Evolutionary conservation across 1,284 basidiomycete genomes (phyloP), one percentile per base, ranked within the genome.

Genomic region (Mycosarcoma maydis): DNA sequence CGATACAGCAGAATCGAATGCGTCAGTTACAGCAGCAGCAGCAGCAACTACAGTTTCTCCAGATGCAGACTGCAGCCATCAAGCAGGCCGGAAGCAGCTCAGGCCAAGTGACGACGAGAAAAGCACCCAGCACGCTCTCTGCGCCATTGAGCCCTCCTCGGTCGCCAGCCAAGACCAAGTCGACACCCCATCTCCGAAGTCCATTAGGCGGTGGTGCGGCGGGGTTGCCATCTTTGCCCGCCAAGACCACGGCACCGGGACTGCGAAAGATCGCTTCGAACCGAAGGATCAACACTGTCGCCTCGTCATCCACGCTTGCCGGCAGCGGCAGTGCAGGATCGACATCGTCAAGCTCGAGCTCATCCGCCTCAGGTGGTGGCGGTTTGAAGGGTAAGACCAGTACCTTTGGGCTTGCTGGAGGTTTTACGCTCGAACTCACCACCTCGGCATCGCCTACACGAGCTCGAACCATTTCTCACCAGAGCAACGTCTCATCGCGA

Each of bases 231-330:
- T 48, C 64, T 16, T 68, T 50, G 30, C 59, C 57, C 0, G 17
- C 11, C 5, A 71, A 52, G 23, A 45, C 47, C 13, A 36, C 32
- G 22, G 53, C 50, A 10, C 66, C 51, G 8, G 38, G 60, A n/a
- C 29, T 65, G 39, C 48, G 71, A 16, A 73, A 73, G 66, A 73
- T 73, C 41, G 71, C 71, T 3, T 65, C 66, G 30, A 73, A 69
- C 27, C 52, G 64, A 27, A 46, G 71, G 9, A 69, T 73, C 50
- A 57, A 42, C 26, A 43, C 62, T 5, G 33, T 20, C 9, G 22
- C 39, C 13, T 47, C 50, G 24, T 26, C 29, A 11, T 17, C 17
- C n/a, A 22, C 33, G 14, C 39, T 47, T 17, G 52, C 37, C 2
- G 32, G 43, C 20, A 47, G 51, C 7, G 45, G 41, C 36, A 50